These are phyloP conservation scores for Neurospora crassa DNA, from an alignment of 2,329 filamentous ascomycete species.

Conservation along the genomic window DNA sequence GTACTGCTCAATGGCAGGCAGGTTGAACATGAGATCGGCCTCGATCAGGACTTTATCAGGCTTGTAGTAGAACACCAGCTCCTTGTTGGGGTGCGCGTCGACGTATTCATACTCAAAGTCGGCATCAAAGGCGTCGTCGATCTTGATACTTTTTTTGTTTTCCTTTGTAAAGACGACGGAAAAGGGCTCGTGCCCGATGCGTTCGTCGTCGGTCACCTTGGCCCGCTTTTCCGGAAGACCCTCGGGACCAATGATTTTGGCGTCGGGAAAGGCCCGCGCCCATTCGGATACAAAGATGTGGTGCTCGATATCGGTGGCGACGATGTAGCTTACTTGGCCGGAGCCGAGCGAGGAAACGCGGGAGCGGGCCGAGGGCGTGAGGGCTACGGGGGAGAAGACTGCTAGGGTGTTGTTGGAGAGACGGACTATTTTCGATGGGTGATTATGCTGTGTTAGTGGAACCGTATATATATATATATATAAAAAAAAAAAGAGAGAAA, in stretches of 20 bases:
- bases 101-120: constrained; percentile 87
- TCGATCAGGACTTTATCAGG: constrained; percentile 72
- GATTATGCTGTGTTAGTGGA: too few relatives aligned
- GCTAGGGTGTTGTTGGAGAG: constrained; percentile 67
- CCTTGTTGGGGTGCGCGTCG: constrained; percentile 69
- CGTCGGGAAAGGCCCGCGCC: constrained; percentile 67
- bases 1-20: constrained; percentile 83
- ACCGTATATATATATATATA: too few relatives aligned
- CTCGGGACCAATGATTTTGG: constrained; percentile 72
- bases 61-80: constrained; percentile 79
- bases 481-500: too few relatives aligned
- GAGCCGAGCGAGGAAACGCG: constrained; percentile 52
- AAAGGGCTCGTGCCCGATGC: constrained; percentile 49
- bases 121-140: constrained; percentile 70
- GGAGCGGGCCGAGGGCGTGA: constrained; percentile 63
- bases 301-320: constrained; percentile 84
- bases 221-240: constrained; percentile 76
- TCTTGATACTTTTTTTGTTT: constrained; percentile 38
- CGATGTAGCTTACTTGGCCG: constrained; percentile 69
- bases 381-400: constrained; percentile 83
- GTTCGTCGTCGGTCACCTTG: constrained; percentile 45
- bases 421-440: too few relatives aligned
- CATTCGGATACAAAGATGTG: constrained; percentile 88
- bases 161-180: constrained; percentile 52
- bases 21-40: constrained; percentile 86